phyloP scores from a whole-genome alignment of 805 yeast genomes.

The Suhomyces pyralidae region DNA sequence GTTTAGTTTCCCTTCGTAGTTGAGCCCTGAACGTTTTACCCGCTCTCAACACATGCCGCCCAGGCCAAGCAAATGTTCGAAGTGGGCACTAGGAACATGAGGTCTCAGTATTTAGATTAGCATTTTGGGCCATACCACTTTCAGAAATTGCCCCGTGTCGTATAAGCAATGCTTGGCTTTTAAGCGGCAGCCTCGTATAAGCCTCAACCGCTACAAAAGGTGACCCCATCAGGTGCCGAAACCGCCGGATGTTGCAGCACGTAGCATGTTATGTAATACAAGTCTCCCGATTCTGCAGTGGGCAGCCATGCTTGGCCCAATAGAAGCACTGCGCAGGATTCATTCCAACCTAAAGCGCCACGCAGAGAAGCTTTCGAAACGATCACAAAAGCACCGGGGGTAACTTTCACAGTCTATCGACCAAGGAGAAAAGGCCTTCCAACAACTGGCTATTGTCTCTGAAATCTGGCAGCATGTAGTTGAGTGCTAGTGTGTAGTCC shows the following conservation, averaged over 20 bases:
- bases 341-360: slow-evolving; percentile 1
- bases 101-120: not conserved
- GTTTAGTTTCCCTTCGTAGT: not conserved
- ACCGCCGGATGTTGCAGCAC: not conserved
- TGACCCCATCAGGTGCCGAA: not conserved
- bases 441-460: not conserved
- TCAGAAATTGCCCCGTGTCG: not conserved
- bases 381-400: not conserved
- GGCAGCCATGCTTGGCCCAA: not conserved
- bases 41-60: not conserved
- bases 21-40: not conserved
- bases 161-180: not conserved
- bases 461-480: not conserved
- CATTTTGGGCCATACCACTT: not conserved
- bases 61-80: not conserved
- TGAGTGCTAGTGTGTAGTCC: not conserved
- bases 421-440: not conserved
- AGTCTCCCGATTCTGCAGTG: not conserved
- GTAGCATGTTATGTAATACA: not conserved
- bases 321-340: not conserved
- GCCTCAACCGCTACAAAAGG: not conserved
- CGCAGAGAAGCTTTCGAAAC: slow-evolving; percentile 1
- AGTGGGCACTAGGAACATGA: too few species aligned
- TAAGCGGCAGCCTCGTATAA: not conserved
- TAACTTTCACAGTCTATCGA: not conserved